These are phyloP conservation scores for Cryptococcus depauperatus DNA, from an alignment of 1,284 basidiomycete species.

Conservation along the genomic window DNA sequence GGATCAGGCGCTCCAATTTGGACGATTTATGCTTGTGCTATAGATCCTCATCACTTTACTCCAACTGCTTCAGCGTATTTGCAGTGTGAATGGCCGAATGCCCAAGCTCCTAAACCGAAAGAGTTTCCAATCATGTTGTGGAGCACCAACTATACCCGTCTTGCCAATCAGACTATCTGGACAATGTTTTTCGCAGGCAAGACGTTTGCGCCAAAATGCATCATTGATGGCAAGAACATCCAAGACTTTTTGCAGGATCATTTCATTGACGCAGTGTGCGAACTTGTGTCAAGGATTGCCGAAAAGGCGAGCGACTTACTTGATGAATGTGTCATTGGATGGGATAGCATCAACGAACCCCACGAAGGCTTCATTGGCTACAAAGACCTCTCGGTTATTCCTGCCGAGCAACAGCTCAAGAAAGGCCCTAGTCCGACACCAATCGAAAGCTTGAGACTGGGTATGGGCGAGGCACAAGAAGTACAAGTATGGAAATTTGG, in stretches of 20 bases:
- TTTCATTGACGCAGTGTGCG: conserved; percentile 67
- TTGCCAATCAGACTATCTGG: conserved; percentile 81
- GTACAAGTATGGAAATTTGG: conserved; percentile 82
- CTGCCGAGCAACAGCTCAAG: conserved; percentile 62
- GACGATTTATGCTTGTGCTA: conserved; percentile 85
- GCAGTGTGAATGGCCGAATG: conserved; percentile 75
- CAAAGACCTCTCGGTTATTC: conserved; percentile 60
- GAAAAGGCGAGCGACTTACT: conserved; percentile 57
- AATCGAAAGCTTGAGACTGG: conserved; percentile 72
- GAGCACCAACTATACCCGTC: conserved; percentile 89
- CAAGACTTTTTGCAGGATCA: conserved; percentile 88
- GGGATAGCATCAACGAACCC: conserved; percentile 96
- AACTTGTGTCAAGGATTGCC: conserved; percentile 65
- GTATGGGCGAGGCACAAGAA: conserved; percentile 75
- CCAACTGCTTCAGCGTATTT: conserved; percentile 77
- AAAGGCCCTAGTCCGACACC: conserved; percentile 83
- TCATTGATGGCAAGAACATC: conserved; percentile 84
- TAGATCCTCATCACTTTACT: conserved; percentile 77
- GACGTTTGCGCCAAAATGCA: conserved; percentile 79
- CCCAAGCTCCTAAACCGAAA: conserved; percentile 55
- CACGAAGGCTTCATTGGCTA: conserved; percentile 78
- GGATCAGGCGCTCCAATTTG: conserved; percentile 94
- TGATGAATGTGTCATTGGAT: conserved; percentile 85
- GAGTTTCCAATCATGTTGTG: conserved; percentile 87
- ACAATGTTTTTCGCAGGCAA: conserved; percentile 91